Percentiles rank a stretch among this genome's conserved stretches.
phyloP scores from a whole-genome alignment of 2,329 filamentous ascomycete species.

The Epicoccum sorghinum region DNA sequence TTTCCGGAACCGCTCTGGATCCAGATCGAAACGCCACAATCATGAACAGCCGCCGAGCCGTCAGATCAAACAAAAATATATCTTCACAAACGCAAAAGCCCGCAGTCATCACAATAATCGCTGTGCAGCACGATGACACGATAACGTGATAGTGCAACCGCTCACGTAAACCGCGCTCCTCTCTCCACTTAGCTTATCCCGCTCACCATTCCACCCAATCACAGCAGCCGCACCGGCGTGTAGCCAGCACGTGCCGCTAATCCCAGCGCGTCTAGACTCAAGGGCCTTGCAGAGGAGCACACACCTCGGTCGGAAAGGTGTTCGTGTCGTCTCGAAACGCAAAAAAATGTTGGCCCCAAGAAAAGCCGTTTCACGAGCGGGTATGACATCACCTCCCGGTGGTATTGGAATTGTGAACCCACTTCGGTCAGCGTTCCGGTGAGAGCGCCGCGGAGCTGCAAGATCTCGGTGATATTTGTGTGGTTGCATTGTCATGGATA shows the following conservation, averaged over 20 bases:
- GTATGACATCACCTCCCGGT: conserved; percentile 8
- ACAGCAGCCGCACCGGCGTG: not conserved
- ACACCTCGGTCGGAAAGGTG: not conserved
- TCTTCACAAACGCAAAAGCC: not conserved
- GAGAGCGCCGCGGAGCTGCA: not conserved
- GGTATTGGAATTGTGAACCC: not conserved
- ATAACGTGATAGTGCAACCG: conserved; percentile 2
- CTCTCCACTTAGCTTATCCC: not conserved
- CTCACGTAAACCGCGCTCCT: not conserved
- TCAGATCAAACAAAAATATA: not conserved
- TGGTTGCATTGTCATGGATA: not conserved
- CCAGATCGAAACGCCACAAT: not conserved
- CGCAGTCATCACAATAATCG: not conserved
- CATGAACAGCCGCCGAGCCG: not conserved
- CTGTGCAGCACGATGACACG: not conserved
- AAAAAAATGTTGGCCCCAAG: conserved; percentile 9
- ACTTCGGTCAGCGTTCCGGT: conserved; percentile 1
- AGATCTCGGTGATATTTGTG: conserved; percentile 1
- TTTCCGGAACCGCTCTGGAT: not conserved
- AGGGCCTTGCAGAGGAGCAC: not conserved
- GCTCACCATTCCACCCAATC: not conserved
- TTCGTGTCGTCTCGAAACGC: not conserved
- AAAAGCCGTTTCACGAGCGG: not conserved
- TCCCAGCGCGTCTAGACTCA: conserved; percentile 8
- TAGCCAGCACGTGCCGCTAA: conserved; percentile 2